Evolutionary conservation across 768 basidiomycete species (phyloP).

Genomic region (Mycena chlorophos): DNA sequence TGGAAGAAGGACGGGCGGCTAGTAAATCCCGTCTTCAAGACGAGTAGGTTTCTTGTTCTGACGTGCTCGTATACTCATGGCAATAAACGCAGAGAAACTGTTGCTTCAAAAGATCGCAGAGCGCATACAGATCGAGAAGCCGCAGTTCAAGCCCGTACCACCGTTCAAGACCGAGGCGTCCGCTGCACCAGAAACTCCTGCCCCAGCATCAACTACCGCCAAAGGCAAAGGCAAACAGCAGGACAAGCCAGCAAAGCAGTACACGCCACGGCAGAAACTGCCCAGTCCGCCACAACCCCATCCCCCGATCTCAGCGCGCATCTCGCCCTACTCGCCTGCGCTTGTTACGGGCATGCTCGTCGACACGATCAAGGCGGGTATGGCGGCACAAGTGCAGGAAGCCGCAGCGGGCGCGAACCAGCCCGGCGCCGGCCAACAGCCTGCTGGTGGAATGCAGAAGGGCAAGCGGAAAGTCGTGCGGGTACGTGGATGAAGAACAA

Average conservation of each 20-base stretch:
- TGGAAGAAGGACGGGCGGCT: constrained; percentile 81
- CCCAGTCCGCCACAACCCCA: constrained; percentile 78
- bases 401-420: constrained; percentile 35
- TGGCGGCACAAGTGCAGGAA: constrained; percentile 59
- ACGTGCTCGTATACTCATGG: neutral
- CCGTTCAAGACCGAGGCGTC: constrained; percentile 50
- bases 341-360: constrained; percentile 76
- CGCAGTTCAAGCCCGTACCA: constrained; percentile 65
- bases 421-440: constrained; percentile 35
- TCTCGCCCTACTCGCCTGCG: constrained; percentile 80
- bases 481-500: constrained; percentile 51
- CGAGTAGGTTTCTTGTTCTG: constrained; percentile 52
- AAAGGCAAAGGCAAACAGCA: constrained; percentile 50
- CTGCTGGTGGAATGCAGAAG: constrained; percentile 49
- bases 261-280: constrained; percentile 43
- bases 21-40: constrained; percentile 67
- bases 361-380: constrained; percentile 82
- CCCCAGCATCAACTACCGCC: constrained; percentile 19
- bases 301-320: constrained; percentile 68
- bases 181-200: constrained; percentile 34
- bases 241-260: constrained; percentile 40
- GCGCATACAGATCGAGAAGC: constrained; percentile 72
- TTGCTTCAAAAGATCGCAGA: constrained; percentile 72
- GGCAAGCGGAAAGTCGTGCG: constrained; percentile 81
- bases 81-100: constrained; percentile 61